Evolutionary conservation across 371 early-diverging fungal genomes (phyloP).

Genomic region (Haplosporangium sp.): DNA sequence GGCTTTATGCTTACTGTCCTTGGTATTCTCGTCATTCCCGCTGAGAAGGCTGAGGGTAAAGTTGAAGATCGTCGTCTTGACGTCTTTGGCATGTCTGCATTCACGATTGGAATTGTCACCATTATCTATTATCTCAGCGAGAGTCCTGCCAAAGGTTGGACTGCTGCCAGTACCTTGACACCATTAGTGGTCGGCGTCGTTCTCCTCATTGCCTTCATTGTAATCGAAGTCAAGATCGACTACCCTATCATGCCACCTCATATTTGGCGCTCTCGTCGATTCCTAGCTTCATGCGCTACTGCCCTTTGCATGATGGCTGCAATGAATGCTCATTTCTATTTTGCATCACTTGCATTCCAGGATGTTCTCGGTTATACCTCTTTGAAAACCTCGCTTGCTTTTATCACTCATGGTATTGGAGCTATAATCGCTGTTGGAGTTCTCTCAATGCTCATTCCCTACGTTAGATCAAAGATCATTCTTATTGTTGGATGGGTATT

Average conservation of each 20-base stretch:
- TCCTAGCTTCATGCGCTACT: slow-evolving; percentile 21
- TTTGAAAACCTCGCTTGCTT: slow-evolving; percentile 21
- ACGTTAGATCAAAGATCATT: slow-evolving; percentile 24
- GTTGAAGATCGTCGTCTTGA: slow-evolving; percentile 43
- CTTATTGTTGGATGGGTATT: slow-evolving; percentile 28
- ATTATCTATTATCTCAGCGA: slow-evolving; percentile 59
- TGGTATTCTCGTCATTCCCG: slow-evolving; percentile 34
- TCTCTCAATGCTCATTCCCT: slow-evolving; percentile 9
- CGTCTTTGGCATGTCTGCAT: slow-evolving; percentile 48
- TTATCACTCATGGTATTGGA: slow-evolving; percentile 27
- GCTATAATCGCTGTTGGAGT: slow-evolving; percentile 11
- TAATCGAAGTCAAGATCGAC: slow-evolving; percentile 25
- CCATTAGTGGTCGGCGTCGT: slow-evolving; percentile 28
- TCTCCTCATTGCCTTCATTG: slow-evolving; percentile 12
- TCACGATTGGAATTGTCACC: slow-evolving; percentile 51
- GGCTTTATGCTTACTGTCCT: slow-evolving; percentile 27
- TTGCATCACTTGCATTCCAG: slow-evolving; percentile 26
- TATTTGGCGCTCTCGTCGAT: slow-evolving; percentile 34
- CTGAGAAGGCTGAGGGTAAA: slow-evolving; percentile 17
- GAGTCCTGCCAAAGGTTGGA: slow-evolving; percentile 51
- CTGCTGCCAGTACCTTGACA: slow-evolving; percentile 38
- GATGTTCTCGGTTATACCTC: slow-evolving; percentile 19
- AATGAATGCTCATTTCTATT: slow-evolving; percentile 19
- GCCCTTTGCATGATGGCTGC: slow-evolving; percentile 25
- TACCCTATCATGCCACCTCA: slow-evolving; percentile 43